phyloP scores from a whole-genome alignment of 768 basidiomycete genomes.

The Tylopilus felleus region DNA sequence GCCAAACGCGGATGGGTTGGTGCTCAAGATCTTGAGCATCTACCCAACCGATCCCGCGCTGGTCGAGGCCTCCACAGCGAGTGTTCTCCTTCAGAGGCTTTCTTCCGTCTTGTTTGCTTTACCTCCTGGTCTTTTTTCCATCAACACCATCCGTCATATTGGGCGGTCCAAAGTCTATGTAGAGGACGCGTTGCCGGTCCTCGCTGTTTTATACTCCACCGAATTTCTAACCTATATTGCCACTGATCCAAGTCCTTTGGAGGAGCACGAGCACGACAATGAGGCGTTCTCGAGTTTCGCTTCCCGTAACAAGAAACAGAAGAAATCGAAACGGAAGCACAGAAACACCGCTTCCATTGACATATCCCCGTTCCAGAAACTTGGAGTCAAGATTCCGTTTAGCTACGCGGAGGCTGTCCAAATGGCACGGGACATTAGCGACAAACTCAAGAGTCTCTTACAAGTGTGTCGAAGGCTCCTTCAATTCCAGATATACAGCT shows the following conservation, averaged over 20 bases:
- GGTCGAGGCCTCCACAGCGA: constrained; percentile 20
- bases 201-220: constrained; percentile 15
- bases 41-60: constrained; percentile 31
- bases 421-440: constrained; percentile 16
- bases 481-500: no score
- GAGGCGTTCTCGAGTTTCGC: constrained; percentile 5
- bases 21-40: constrained; percentile 28
- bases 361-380: constrained; percentile 26
- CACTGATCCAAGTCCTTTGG: not conserved
- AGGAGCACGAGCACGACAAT: constrained; percentile 2
- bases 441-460: constrained; percentile 26
- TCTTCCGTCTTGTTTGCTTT: constrained; percentile 25
- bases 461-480: constrained; percentile 18
- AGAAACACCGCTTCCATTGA: constrained; percentile 22
- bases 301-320: constrained; percentile 26
- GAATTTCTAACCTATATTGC: constrained; percentile 2
- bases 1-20: constrained; percentile 12
- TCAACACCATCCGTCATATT: constrained; percentile 11
- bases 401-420: constrained; percentile 16
- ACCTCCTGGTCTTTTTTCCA: constrained; percentile 15
- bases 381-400: constrained; percentile 29
- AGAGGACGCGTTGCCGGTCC: constrained; percentile 21
- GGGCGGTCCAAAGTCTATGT: constrained; percentile 21
- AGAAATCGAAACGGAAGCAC: constrained; percentile 21
- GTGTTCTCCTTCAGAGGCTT: constrained; percentile 24